A percentile compares a stretch with the other conserved stretches of the same genome.
Conservation (phyloP, 23 red algal genomes). For the Gracilaria domingensis region DNA sequence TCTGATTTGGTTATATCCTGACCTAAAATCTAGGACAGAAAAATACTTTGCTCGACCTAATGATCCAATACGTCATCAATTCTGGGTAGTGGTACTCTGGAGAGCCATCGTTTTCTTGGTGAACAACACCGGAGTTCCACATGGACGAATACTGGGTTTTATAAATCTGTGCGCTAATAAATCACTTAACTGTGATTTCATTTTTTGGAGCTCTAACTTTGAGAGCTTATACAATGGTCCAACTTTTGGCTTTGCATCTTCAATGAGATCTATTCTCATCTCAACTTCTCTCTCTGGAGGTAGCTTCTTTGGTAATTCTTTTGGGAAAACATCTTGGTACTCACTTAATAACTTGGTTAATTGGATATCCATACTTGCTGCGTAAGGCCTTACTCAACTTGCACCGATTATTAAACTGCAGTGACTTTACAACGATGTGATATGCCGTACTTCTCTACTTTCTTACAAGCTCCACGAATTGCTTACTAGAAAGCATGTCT, state of each 20-base stretch:
- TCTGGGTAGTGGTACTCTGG: conserved; percentile 13
- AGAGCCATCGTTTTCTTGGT: conserved; percentile 25
- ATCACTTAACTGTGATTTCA: conserved; percentile 3
- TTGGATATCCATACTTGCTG: not conserved
- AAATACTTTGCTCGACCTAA: conserved; percentile 32
- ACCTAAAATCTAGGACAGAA: conserved; percentile 28
- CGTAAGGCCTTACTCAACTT: too few species aligned
- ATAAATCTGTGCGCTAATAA: not conserved
- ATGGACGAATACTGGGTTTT: not conserved
- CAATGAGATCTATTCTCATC: not conserved
- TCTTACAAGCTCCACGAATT: conserved; percentile 7
- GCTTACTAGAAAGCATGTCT: not conserved
- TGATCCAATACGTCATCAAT: conserved; percentile 68
- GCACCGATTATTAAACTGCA: too few species aligned
- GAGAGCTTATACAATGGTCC: not conserved
- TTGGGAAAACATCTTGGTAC: conserved; percentile 28
- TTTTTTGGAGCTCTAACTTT: conserved; percentile 12
- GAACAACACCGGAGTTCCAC: conserved; percentile 45
- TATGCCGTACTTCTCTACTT: conserved; percentile 12
- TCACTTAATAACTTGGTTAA: not conserved
- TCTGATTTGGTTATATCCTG: conserved; percentile 27
- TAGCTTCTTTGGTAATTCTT: conserved; percentile 12
- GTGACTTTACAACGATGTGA: conserved; percentile 20
- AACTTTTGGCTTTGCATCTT: not conserved
- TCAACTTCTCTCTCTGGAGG: conserved; percentile 10